Conservation (phyloP, 2,329 filamentous ascomycete genomes). For the Hymenoscyphus scutula region DNA sequence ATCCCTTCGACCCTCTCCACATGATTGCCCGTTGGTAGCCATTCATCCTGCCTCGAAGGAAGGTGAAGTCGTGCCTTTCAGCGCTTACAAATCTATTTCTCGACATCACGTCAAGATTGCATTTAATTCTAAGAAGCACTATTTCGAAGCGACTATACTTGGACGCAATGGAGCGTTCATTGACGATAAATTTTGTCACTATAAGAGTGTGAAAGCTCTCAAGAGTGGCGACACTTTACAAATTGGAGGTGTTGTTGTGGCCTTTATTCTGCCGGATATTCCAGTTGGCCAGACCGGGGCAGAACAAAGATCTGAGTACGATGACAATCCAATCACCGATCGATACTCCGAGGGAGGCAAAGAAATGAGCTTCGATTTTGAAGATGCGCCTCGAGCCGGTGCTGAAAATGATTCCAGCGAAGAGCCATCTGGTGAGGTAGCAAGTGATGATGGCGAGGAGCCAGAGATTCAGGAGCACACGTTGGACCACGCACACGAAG, state of each 20-base stretch:
- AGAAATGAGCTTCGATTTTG: slow-evolving; percentile 71
- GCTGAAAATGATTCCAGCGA: slow-evolving; percentile 44
- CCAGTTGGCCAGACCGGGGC: slow-evolving; percentile 55
- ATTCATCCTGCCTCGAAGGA: slow-evolving; percentile 57
- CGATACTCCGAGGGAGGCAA: slow-evolving; percentile 57
- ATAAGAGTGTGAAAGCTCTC: slow-evolving; percentile 55
- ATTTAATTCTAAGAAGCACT: slow-evolving; percentile 60
- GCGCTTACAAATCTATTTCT: slow-evolving; percentile 70
- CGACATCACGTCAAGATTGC: slow-evolving; percentile 70
- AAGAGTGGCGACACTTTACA: slow-evolving; percentile 65
- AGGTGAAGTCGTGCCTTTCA: slow-evolving; percentile 57
- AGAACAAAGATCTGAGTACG: slow-evolving; percentile 48
- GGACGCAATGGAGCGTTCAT: slow-evolving; percentile 67
- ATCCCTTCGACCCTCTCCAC: slow-evolving; percentile 57
- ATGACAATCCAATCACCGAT: slow-evolving; percentile 50
- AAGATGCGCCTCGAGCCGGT: slow-evolving; percentile 54
- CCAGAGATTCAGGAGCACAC: slow-evolving; percentile 32
- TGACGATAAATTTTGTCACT: slow-evolving; percentile 55
- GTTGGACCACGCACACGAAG: slow-evolving; percentile 28
- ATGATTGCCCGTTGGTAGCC: slow-evolving; percentile 63
- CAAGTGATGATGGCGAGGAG: slow-evolving; percentile 26
- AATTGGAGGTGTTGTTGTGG: slow-evolving; percentile 68
- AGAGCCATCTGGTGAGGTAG: slow-evolving; percentile 32
- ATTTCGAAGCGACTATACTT: slow-evolving; percentile 62
- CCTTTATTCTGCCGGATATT: slow-evolving; percentile 67